Base-by-base conservation (phyloP, 805 yeast genomes). In the Barnettozyma sp. region DNA sequence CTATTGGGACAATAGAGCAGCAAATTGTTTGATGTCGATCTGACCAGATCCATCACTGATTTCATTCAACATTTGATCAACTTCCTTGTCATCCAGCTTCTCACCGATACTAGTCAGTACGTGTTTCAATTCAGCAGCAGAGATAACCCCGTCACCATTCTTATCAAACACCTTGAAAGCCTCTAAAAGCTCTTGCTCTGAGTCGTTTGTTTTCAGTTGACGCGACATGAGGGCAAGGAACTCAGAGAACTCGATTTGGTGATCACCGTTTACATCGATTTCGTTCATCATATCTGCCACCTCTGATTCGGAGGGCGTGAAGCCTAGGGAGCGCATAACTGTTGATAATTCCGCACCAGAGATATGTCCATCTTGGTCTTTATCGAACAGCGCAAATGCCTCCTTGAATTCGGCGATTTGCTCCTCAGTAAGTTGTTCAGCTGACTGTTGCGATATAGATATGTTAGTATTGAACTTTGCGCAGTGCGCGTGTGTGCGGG, bases 261-360 rank as follows among this genome's bases (percentile, higher is more conserved):
- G 96, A 64, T 92, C 94, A 50, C 90, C 90, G 66, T 92, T 92
- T 43, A 82, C 81, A 61, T 92, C 98, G 36, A 92, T 94, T 65
- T 92, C 98, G 60, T 90, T 90, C 70, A 92, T 85, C 82, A 92
- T 78, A 59, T 92, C 98, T 38, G 92, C 83, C 53, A 92, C 81
- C 63, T 92, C 98, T 47, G 87, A 78, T 62, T 92, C 97, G 34
- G 94, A 79, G 24, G 98, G 98, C 55, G 90, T 90, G 63, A 87
- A 92, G 35, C 98, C 98, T 56, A 92, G 71, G n/a, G 97, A 85
- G 66, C 98, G 82, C 98, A 92, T 92, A 35, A 92, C 98, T 4
- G 96, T 87, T 46, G 97, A 97, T 49, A 92, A 72, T 65, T 92
- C 98, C 55, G 84, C 76, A 50, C 96, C 84, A 40, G 96, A 86